phyloP scores from a whole-genome alignment of 352 stramenopile species.

The Lagenidium sp. region DNA sequence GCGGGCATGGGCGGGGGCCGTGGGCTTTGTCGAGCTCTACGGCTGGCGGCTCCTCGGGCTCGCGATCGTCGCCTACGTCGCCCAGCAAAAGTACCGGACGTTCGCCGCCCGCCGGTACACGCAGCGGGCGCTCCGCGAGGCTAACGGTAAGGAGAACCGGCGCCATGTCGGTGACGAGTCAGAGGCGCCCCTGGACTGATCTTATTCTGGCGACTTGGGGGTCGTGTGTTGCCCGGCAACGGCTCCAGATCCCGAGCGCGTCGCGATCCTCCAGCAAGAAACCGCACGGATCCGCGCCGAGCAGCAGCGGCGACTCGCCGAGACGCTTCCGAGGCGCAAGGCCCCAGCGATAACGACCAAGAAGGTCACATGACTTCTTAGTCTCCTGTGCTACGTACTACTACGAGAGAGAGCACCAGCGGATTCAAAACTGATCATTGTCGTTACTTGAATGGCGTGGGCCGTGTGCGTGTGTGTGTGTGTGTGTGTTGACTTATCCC shows the following conservation, averaged over 20 bases:
- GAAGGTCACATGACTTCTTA: too few species aligned
- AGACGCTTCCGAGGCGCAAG: slow-evolving; percentile 21
- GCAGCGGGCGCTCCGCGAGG: slow-evolving; percentile 21
- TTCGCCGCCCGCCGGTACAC: slow-evolving; percentile 21
- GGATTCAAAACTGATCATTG: background rate
- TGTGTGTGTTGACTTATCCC: too few species aligned
- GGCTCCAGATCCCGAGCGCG: slow-evolving; percentile 43
- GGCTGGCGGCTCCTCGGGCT: slow-evolving; percentile 41
- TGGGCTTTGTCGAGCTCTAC: slow-evolving; percentile 27
- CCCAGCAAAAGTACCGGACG: slow-evolving; percentile 16
- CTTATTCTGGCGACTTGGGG: too few species aligned
- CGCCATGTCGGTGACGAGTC: too few species aligned
- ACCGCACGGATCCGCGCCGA: slow-evolving; percentile 39
- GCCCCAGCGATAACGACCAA: slow-evolving; percentile 1
- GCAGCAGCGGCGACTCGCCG: slow-evolving; percentile 36
- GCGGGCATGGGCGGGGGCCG: slow-evolving; percentile 3
- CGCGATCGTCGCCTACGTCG: slow-evolving; percentile 17
- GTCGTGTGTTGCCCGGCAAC: too few species aligned
- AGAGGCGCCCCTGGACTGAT: too few species aligned
- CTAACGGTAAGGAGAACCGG: slow-evolving; percentile 39
- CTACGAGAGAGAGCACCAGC: slow-evolving; percentile 2
- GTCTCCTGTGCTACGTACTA: too few species aligned
- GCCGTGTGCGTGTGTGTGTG: too few species aligned
- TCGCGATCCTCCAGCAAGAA: slow-evolving; percentile 44
- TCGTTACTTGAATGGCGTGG: too few species aligned